A percentile compares a stretch with the other conserved stretches of the same genome.
Evolutionary conservation across 2,329 filamentous ascomycete genomes (phyloP).

Genomic region (Fusarium verrucosum): DNA sequence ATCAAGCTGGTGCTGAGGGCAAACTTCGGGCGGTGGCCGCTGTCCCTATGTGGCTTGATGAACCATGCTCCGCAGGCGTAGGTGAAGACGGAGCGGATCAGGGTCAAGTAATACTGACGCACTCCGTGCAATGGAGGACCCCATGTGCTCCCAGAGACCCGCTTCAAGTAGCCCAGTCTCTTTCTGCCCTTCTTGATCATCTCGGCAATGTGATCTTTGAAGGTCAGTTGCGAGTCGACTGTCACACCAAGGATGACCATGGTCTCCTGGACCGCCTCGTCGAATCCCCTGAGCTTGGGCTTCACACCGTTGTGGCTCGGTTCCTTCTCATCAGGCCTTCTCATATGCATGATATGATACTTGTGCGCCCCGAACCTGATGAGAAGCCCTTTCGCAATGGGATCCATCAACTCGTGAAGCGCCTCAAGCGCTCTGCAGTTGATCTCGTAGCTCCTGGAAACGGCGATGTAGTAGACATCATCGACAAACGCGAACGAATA

Average conservation of each 20-base stretch:
- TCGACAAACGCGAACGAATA: slow-evolving; percentile 9
- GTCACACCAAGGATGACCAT: slow-evolving; percentile 1
- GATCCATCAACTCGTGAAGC: not conserved
- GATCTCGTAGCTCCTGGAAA: not conserved
- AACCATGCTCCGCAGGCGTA: slow-evolving; percentile 27
- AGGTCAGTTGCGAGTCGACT: slow-evolving; percentile 3
- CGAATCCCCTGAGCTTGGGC: not conserved
- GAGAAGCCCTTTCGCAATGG: not conserved
- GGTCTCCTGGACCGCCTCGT: not conserved
- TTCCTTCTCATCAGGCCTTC: not conserved
- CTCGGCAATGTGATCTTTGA: not conserved
- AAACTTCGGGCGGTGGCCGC: not conserved
- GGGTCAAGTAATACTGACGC: slow-evolving; percentile 8
- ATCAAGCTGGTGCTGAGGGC: not conserved
- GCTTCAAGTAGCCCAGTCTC: not conserved
- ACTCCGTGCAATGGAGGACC: not conserved
- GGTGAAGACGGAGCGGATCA: slow-evolving; percentile 4
- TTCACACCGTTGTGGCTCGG: not conserved
- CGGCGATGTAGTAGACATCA: slow-evolving; percentile 13
- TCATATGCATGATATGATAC: slow-evolving; percentile 20
- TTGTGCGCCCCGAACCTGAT: slow-evolving; percentile 10
- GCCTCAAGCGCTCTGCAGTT: slow-evolving; percentile 5
- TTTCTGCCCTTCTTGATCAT: not conserved
- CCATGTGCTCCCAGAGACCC: slow-evolving; percentile 11
- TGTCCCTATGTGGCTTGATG: too few species aligned